Conservation (phyloP, 306 rosid species). For the Ammopiptanthus mongolicus region DNA sequence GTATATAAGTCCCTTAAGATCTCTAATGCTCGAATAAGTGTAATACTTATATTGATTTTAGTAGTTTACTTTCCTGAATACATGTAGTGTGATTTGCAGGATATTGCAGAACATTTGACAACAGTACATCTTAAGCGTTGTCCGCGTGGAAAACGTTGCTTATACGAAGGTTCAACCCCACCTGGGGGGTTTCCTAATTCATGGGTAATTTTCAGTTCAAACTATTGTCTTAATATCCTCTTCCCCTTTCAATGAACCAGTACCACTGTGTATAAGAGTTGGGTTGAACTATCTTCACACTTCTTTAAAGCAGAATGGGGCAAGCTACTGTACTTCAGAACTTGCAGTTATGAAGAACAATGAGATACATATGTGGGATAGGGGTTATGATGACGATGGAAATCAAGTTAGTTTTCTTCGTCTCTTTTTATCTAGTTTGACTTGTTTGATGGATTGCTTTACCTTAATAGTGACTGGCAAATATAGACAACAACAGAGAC, state of each 20-base stretch:
- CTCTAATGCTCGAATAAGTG: not conserved
- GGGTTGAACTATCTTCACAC: slow-evolving; percentile 5
- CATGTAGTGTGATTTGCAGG: slow-evolving; percentile 44
- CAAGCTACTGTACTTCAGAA: slow-evolving; percentile 75
- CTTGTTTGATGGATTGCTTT: slow-evolving; percentile 4
- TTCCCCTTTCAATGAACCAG: not conserved
- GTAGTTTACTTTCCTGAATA: not conserved
- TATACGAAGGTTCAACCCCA: slow-evolving; percentile 95
- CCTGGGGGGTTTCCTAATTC: slow-evolving; percentile 93
- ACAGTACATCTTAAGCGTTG: slow-evolving; percentile 80
- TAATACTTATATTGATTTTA: not conserved
- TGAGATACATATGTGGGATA: slow-evolving; percentile 92
- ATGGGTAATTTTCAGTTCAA: slow-evolving; percentile 62
- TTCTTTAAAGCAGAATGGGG: slow-evolving; percentile 71
- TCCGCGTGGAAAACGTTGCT: slow-evolving; percentile 94
- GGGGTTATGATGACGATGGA: slow-evolving; percentile 82
- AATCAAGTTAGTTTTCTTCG: slow-evolving; percentile 60
- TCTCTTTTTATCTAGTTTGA: slow-evolving; percentile 3
- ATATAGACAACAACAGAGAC: not conserved
- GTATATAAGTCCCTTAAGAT: not conserved
- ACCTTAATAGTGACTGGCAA: not conserved
- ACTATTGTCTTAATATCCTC: not conserved
- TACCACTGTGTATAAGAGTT: not conserved
- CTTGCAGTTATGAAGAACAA: slow-evolving; percentile 78
- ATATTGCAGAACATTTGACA: slow-evolving; percentile 88